Evolutionary conservation across 164 flowering plant species (phyloP).

Genomic region (Sextonia rubra): DNA sequence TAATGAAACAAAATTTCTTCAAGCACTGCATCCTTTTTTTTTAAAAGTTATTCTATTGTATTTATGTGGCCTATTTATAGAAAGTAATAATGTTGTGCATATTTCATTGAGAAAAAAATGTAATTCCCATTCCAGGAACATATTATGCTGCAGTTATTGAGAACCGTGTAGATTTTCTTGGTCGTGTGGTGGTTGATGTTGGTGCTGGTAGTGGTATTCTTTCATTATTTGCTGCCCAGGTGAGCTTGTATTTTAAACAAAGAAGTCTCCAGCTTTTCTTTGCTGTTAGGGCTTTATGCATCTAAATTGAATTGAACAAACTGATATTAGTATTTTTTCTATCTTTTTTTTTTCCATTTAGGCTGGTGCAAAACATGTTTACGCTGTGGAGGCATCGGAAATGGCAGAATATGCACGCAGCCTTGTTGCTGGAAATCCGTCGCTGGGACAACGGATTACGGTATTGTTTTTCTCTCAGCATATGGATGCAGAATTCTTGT

Average conservation of each 20-base stretch:
- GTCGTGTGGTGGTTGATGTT: constrained; percentile 96
- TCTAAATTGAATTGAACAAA: neutral
- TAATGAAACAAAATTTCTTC: neutral
- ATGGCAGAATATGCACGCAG: constrained; percentile 96
- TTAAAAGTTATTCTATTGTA: neutral
- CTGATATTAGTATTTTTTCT: neutral
- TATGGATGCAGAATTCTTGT: neutral
- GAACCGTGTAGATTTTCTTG: constrained; percentile 79
- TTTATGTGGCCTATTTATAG: too few relatives aligned
- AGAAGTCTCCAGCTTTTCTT: neutral
- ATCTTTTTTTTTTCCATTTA: constrained; percentile 13
- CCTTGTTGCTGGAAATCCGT: constrained; percentile 90
- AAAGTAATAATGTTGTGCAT: neutral
- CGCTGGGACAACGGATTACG: constrained; percentile 65
- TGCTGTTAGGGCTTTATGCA: neutral
- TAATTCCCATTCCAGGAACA: constrained; percentile 50
- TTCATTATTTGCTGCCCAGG: constrained; percentile 99
- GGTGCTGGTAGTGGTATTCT: constrained; percentile 99
- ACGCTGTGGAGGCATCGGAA: constrained; percentile 99
- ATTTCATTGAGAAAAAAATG: constrained; percentile 1
- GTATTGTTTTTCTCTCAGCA: constrained; percentile 28
- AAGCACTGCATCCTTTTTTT: neutral
- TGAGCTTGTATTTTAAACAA: constrained; percentile 12
- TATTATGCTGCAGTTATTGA: constrained; percentile 95
- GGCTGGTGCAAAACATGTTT: constrained; percentile 99